Percentiles rank a stretch among this genome's conserved stretches.
Evolutionary conservation across 176 grass and related monocot species (phyloP).

Genomic region (Ampelocalamus luodianensis): DNA sequence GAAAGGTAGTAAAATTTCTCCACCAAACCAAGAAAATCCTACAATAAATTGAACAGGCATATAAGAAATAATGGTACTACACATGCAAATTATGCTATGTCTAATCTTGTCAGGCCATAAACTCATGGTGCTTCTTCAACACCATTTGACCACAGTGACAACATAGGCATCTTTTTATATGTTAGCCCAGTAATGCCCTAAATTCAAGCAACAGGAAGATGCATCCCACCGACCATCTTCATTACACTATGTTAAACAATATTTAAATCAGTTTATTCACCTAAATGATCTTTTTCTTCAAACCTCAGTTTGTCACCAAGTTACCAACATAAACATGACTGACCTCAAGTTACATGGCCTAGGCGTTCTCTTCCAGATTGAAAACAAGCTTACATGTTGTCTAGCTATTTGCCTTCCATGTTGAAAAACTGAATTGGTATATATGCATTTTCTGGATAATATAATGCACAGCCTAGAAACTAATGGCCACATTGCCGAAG

Average conservation of each 20-base stretch:
- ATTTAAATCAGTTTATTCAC: conserved; percentile 20
- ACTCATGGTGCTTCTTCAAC: not conserved
- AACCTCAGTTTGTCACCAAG: not conserved
- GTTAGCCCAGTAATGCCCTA: not conserved
- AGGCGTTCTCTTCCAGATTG: not conserved
- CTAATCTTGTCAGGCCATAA: not conserved
- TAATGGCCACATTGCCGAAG: not conserved
- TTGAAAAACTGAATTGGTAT: not conserved
- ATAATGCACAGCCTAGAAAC: not conserved
- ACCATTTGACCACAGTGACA: not conserved
- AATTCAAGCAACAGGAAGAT: conserved; percentile 7
- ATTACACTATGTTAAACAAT: conserved; percentile 3
- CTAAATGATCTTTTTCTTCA: not conserved
- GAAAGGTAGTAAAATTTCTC: conserved; percentile 97
- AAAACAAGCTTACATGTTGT: conserved; percentile 22
- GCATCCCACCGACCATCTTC: not conserved
- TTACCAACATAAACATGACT: not conserved
- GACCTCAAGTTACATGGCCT: not conserved
- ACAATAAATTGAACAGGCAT: conserved; percentile 18
- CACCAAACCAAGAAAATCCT: conserved; percentile 95
- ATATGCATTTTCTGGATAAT: conserved; percentile 17
- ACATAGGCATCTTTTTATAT: not conserved
- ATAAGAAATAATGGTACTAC: conserved; percentile 8
- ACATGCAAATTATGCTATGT: conserved; percentile 1
- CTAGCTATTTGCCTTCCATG: not conserved